phyloP scores from a whole-genome alignment of 805 yeast genomes.

The Candida peoriensis region DNA sequence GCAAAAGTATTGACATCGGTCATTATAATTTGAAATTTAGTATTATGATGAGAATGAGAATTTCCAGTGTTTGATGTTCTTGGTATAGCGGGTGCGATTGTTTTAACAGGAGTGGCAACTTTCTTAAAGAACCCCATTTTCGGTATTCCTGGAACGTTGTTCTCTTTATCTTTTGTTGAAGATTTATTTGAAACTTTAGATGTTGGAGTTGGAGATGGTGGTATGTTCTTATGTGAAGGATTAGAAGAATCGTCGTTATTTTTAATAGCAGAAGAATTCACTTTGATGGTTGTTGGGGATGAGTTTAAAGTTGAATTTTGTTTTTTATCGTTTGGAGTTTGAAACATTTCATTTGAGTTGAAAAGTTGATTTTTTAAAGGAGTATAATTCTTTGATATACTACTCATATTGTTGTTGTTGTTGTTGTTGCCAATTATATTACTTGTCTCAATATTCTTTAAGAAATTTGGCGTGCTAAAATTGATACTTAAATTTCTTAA shows the following conservation, averaged over 20 bases:
- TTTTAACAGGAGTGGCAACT: constrained; percentile 4
- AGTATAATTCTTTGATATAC: constrained; percentile 16
- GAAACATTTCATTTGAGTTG: constrained; percentile 16
- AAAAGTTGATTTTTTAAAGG: constrained; percentile 23
- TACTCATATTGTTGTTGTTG: constrained; percentile 7
- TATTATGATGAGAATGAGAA: constrained; percentile 1
- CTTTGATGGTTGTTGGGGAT: constrained; percentile 25
- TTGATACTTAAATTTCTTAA: constrained; percentile 17
- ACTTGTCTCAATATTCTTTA: constrained; percentile 18
- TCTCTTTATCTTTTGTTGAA: not conserved
- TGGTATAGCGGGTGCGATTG: not conserved
- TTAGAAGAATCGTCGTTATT: constrained; percentile 11
- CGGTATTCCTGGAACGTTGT: constrained; percentile 11
- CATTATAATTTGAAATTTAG: constrained; percentile 30
- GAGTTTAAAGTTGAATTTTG: constrained; percentile 18
- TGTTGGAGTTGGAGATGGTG: constrained; percentile 24
- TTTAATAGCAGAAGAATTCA: constrained; percentile 24
- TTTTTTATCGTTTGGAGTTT: constrained; percentile 15
- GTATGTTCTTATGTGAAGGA: constrained; percentile 6
- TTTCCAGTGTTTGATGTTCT: constrained; percentile 3
- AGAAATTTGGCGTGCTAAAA: constrained; percentile 23
- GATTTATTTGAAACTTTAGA: constrained; percentile 8
- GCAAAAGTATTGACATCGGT: constrained; percentile 29
- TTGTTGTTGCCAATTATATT: not conserved
- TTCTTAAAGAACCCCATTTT: constrained; percentile 26